Evolutionary conservation across 768 basidiomycete species (phyloP).

Genomic region (Russula compacta): DNA sequence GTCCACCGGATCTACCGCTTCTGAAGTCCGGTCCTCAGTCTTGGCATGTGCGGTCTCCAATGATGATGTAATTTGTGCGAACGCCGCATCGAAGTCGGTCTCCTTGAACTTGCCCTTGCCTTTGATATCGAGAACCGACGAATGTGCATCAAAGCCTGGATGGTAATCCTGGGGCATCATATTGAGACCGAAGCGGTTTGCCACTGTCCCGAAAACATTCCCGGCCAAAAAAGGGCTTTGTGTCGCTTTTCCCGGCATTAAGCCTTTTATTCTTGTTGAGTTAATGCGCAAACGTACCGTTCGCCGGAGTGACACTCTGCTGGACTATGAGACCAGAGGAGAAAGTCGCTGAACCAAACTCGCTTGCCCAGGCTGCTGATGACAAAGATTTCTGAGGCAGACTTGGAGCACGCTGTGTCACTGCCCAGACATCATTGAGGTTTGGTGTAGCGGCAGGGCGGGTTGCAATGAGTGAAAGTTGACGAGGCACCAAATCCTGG

Average conservation of each 20-base stretch:
- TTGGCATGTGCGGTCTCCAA: slow-evolving; percentile 33
- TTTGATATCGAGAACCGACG: slow-evolving; percentile 27
- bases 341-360: slow-evolving; percentile 15
- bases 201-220: slow-evolving; percentile 10
- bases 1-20: slow-evolving; percentile 31
- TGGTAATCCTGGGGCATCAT: slow-evolving; percentile 15
- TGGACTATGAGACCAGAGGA: background rate
- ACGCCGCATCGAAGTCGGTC: slow-evolving; percentile 79
- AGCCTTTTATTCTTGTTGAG: background rate
- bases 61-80: slow-evolving; percentile 56
- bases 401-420: slow-evolving; percentile 1
- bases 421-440: slow-evolving; percentile 14
- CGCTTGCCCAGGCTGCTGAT: slow-evolving; percentile 20
- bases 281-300: background rate
- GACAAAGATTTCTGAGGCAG: background rate
- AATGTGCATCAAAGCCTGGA: slow-evolving; percentile 18
- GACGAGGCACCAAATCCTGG: slow-evolving; percentile 25
- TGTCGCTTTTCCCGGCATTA: slow-evolving; percentile 1
- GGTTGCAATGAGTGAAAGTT: slow-evolving; percentile 26
- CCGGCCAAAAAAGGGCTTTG: slow-evolving; percentile 2
- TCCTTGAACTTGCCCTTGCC: slow-evolving; percentile 78
- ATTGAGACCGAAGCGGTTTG: slow-evolving; percentile 20
- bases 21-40: slow-evolving; percentile 27
- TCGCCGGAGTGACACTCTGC: background rate
- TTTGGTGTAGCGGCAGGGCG: background rate